A percentile compares a stretch with the other conserved stretches of the same genome.
These are phyloP conservation scores for Apiospora rasikravindrae DNA, from an alignment of 2,329 filamentous ascomycete genomes.

Conservation along the genomic window DNA sequence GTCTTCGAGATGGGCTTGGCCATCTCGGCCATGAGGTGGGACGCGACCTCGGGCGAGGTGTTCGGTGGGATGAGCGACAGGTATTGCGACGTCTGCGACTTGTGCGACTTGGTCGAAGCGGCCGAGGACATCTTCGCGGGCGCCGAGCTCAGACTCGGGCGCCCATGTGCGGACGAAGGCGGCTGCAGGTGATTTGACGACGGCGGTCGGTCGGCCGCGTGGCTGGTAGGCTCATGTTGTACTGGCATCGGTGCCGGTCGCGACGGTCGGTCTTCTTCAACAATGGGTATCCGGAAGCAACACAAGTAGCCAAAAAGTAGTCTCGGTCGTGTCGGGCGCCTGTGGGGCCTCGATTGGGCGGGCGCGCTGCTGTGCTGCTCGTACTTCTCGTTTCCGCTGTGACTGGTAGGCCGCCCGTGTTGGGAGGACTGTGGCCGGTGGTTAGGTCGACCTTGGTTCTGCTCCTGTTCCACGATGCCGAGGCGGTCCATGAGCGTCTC, in stretches of 20 bases:
- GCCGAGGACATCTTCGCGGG: constrained; percentile 33
- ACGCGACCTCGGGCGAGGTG: constrained; percentile 70
- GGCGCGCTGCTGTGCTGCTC: neutral
- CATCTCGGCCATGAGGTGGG: constrained; percentile 76
- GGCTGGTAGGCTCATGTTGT: constrained; percentile 41
- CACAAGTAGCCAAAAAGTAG: constrained; percentile 51
- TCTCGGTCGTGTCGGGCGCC: constrained; percentile 33
- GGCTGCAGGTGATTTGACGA: constrained; percentile 34
- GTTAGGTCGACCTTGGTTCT: constrained; percentile 38
- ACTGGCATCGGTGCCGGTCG: constrained; percentile 54
- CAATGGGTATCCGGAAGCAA: constrained; percentile 57
- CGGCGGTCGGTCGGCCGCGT: constrained; percentile 37
- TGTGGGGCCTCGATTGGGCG: constrained; percentile 26
- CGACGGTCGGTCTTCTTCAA: constrained; percentile 47
- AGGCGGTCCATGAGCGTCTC: constrained; percentile 85
- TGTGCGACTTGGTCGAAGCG: constrained; percentile 36
- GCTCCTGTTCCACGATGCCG: constrained; percentile 72
- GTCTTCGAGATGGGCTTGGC: constrained; percentile 73
- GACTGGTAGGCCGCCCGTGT: constrained; percentile 20
- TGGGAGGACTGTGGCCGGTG: neutral
- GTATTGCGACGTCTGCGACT: constrained; percentile 50
- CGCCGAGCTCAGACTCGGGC: neutral
- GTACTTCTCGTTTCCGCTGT: constrained; percentile 24
- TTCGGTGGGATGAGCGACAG: constrained; percentile 72
- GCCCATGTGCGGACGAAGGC: constrained; percentile 30